phyloP scores from a whole-genome alignment of 1,139 yeast species.

The Hyphopichia pseudoburtonii region DNA sequence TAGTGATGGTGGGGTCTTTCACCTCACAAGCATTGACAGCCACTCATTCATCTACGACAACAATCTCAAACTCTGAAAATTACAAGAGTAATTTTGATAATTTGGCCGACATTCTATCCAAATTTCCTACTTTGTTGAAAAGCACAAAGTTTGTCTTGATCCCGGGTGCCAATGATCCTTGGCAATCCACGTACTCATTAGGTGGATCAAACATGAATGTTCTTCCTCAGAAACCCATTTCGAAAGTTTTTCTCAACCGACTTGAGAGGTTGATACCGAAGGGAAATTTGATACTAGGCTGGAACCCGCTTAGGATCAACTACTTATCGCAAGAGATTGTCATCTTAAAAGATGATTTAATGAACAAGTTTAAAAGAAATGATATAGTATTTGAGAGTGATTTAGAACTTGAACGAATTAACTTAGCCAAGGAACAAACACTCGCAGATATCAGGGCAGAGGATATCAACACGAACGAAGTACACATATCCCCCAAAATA shows the following conservation, averaged over 20 bases:
- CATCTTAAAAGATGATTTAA: slow-evolving; percentile 69
- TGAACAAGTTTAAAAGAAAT: slow-evolving; percentile 68
- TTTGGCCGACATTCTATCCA: slow-evolving; percentile 55
- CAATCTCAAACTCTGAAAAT: slow-evolving; percentile 44
- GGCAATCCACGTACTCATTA: slow-evolving; percentile 73
- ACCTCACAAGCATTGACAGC: slow-evolving; percentile 59
- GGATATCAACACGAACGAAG: slow-evolving; percentile 17
- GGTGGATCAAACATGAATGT: slow-evolving; percentile 59
- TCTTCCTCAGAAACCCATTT: slow-evolving; percentile 74
- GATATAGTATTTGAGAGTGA: slow-evolving; percentile 56
- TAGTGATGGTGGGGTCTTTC: slow-evolving; percentile 58
- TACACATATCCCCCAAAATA: slow-evolving; percentile 37
- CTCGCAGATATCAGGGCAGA: slow-evolving; percentile 9
- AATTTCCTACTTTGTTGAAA: slow-evolving; percentile 31
- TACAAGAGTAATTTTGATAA: slow-evolving; percentile 77
- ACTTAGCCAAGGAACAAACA: slow-evolving; percentile 12
- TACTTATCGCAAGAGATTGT: slow-evolving; percentile 85
- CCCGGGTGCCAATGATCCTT: slow-evolving; percentile 93
- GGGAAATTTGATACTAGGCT: slow-evolving; percentile 49
- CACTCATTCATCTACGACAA: slow-evolving; percentile 40
- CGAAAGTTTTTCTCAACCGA: slow-evolving; percentile 67
- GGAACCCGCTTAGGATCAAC: slow-evolving; percentile 80
- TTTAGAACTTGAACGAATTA: slow-evolving; percentile 29
- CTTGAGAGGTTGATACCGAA: slow-evolving; percentile 63
- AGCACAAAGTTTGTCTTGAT: slow-evolving; percentile 58